Base-by-base conservation (phyloP, 345 rosid genomes). In the Zanthoxylum bungeanum region DNA sequence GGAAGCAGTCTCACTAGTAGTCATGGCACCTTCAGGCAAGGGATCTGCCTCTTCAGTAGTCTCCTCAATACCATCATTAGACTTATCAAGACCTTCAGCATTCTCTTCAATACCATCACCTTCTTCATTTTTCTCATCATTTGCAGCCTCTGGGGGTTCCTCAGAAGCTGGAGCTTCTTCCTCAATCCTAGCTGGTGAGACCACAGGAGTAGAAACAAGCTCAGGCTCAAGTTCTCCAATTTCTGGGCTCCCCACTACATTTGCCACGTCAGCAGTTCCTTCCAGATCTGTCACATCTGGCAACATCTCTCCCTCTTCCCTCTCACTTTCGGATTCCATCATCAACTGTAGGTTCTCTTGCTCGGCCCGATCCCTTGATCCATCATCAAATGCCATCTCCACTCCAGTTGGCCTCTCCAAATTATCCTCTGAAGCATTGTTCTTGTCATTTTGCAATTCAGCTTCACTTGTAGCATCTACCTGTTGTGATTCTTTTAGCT, bases 271-370 rank as follows among this genome's bases (percentile, higher is more conserved):
- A 3, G 73, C 73, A 40, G 70, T 78, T 8, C 81, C 96, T 31
- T 88, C 97, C 8, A 57, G 80, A 64, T 92, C 99, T 40, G 81
- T 68, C n/a, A 76, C 76, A 69, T 90, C 98, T 28, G 88, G 80
- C 47, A 79, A 66, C 53, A 89, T 73, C 80, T 94, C 99, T 64
- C 98, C 98, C 73, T 95, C 99, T 87, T 91, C 99, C 75, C 77
- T 89, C 75, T 95, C 99, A 12, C 82, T 79, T 58, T 87, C 94
- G 39, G 70, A 62, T 33, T 87, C 93, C 74, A 78, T 42, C n/a
- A 51, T 44, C 19, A 60, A 61, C 52, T 81, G 86, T 70, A 78
- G 87, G 71, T 75, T 78, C n/a, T 86, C 92, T 73, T 78, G 87
- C 49, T 78, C 88, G 31, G 67, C 60, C 65, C 73, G 88, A 73